phyloP scores from a whole-genome alignment of 1,139 yeast genomes.

The Pichia sp. region DNA sequence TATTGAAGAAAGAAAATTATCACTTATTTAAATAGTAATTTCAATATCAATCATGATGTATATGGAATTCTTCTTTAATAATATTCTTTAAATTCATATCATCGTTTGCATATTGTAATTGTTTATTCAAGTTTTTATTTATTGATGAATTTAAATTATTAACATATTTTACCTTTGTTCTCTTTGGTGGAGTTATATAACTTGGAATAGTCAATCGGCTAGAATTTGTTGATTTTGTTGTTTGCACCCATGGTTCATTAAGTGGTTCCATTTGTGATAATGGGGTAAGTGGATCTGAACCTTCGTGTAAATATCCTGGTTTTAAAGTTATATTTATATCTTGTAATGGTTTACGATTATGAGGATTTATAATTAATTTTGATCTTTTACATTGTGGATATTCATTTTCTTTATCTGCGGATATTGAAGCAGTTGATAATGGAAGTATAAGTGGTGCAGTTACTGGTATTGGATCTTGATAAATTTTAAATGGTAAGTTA shows the following conservation, averaged over 20 bases:
- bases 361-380: background rate
- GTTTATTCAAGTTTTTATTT: no score
- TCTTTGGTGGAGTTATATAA: conserved; percentile 14
- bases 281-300: background rate
- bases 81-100: no score
- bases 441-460: background rate
- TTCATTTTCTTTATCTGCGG: conserved; percentile 5
- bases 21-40: no score
- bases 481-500: conserved; percentile 7
- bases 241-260: conserved; percentile 15
- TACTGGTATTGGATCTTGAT: conserved; percentile 3
- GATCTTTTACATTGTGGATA: background rate
- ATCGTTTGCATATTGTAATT: no score
- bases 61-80: background rate
- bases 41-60: background rate
- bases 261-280: conserved; percentile 2
- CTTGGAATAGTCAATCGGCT: conserved; percentile 9
- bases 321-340: conserved; percentile 10
- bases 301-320: conserved; percentile 10
- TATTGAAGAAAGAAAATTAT: conserved; percentile 1
- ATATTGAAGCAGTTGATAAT: background rate
- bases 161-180: conserved; percentile 4
- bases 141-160: no score
- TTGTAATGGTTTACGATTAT: conserved; percentile 1
- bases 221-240: background rate